Evolutionary conservation across 768 basidiomycete species (phyloP).

Genomic region (Naganishia kalamii): DNA sequence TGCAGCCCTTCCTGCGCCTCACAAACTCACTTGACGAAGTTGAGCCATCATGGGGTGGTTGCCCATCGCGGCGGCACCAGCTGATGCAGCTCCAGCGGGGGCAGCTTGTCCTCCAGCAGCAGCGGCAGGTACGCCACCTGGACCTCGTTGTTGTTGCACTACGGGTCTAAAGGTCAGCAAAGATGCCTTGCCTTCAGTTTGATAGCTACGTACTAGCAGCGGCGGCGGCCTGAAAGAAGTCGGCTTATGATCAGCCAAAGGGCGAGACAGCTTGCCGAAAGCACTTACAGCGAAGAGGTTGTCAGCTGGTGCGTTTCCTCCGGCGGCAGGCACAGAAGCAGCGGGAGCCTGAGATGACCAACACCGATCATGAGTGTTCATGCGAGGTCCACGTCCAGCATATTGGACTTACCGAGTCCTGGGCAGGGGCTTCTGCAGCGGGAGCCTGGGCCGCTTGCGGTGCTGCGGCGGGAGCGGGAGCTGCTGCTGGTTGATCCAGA

Average conservation of each 20-base stretch:
- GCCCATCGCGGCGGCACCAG: conserved; percentile 50
- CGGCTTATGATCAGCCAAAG: no score
- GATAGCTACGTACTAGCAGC: conserved; percentile 39
- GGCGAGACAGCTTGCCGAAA: neutral
- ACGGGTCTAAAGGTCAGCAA: neutral
- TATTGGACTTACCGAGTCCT: conserved; percentile 1
- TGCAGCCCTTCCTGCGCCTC: neutral
- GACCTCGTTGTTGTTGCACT: conserved; percentile 45
- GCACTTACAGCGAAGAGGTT: conserved; percentile 74
- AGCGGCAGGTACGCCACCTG: conserved; percentile 15
- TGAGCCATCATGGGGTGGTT: conserved; percentile 59
- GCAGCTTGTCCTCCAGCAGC: conserved; percentile 47
- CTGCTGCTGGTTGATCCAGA: conserved; percentile 45
- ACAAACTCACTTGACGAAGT: conserved; percentile 52
- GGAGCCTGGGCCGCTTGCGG: conserved; percentile 51
- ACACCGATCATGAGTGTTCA: neutral
- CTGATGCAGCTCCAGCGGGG: no score
- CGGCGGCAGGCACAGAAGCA: conserved; percentile 33
- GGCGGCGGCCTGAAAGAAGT: conserved; percentile 43
- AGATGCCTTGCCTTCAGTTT: neutral
- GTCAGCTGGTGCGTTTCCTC: conserved; percentile 52
- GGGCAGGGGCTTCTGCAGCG: conserved; percentile 47
- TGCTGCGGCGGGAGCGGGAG: conserved; percentile 49
- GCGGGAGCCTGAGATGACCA: conserved; percentile 20
- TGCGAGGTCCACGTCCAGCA: neutral